Percentiles rank a stretch among this genome's conserved stretches.
phyloP scores from a whole-genome alignment of 2,329 filamentous ascomycete species.

The Anisogramma anomala region DNA sequence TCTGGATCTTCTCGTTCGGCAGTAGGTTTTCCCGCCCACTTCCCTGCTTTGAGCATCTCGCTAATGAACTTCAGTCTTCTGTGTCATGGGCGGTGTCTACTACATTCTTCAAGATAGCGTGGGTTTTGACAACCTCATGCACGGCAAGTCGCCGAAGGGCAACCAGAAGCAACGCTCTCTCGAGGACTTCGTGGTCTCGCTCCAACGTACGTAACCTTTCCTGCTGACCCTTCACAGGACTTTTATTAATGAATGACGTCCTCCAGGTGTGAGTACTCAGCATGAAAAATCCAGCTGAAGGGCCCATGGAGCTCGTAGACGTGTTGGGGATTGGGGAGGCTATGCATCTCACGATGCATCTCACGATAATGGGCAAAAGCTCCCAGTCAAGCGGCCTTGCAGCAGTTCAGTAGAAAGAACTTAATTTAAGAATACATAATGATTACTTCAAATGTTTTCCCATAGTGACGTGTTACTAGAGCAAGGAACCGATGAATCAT shows the following conservation, averaged over 20 bases:
- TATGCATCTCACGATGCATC: constrained; percentile 11
- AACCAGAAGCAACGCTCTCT: constrained; percentile 73
- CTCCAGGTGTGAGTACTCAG: constrained; percentile 81
- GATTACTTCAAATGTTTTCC: too few relatives aligned
- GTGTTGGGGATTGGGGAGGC: constrained; percentile 16
- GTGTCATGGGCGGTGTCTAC: constrained; percentile 55
- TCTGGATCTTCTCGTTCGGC: constrained; percentile 87
- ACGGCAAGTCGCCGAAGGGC: constrained; percentile 74
- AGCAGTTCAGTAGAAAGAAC: constrained; percentile 16
- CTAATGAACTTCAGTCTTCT: constrained; percentile 21
- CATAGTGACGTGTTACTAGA: too few relatives aligned
- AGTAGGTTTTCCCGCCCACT: constrained; percentile 16
- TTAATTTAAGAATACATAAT: constrained; percentile 17
- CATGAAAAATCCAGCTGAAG: constrained; percentile 72
- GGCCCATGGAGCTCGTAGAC: constrained; percentile 9
- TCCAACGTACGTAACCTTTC: neutral
- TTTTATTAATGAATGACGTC: constrained; percentile 54
- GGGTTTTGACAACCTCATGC: constrained; percentile 86
- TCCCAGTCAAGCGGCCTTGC: too few relatives aligned
- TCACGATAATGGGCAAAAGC: constrained; percentile 12
- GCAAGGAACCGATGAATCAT: too few relatives aligned
- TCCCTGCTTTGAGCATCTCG: neutral
- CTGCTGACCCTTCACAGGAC: constrained; percentile 40
- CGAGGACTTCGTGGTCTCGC: constrained; percentile 61
- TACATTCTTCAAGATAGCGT: constrained; percentile 72